Conservation (phyloP, 2,329 filamentous ascomycete genomes). For the Diaporthe longicolla region DNA sequence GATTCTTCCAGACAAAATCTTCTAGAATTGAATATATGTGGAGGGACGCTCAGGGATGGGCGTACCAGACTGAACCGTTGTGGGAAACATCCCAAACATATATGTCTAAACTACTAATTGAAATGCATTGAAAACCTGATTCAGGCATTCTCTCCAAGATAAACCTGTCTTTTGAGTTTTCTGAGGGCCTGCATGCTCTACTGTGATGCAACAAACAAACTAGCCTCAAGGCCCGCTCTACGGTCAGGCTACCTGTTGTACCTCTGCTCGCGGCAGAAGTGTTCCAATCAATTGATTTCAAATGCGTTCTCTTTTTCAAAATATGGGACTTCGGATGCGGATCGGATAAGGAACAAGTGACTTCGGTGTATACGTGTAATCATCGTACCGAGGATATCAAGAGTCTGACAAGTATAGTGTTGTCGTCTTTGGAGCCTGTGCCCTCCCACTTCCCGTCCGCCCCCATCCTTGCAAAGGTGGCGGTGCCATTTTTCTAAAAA, state of each 20-base stretch:
- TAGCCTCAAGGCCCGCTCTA: not conserved
- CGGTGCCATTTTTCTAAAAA: conserved; percentile 1
- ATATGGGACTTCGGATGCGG: not conserved
- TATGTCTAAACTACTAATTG: not conserved
- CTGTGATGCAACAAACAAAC: not conserved
- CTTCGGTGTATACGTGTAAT: not conserved
- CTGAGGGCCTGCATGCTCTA: not conserved
- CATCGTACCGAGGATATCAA: not conserved
- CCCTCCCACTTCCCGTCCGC: conserved; percentile 26
- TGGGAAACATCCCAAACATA: not conserved
- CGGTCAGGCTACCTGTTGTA: not conserved
- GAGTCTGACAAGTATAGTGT: conserved; percentile 5
- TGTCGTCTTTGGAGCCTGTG: not conserved
- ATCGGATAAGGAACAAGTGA: not conserved
- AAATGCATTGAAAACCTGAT: too few relatives aligned
- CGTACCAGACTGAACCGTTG: not conserved
- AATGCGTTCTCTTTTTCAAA: not conserved
- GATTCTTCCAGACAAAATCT: not conserved
- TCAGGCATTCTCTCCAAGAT: not conserved
- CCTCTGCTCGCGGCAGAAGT: not conserved
- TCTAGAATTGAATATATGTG: not conserved
- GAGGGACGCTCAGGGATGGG: too few relatives aligned
- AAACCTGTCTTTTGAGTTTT: not conserved
- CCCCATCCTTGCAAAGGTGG: not conserved
- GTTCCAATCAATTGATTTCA: not conserved